A percentile compares a stretch with the other conserved stretches of the same genome.
Conservation (phyloP, 2,329 filamentous ascomycete genomes). For the Xylaria sp. region DNA sequence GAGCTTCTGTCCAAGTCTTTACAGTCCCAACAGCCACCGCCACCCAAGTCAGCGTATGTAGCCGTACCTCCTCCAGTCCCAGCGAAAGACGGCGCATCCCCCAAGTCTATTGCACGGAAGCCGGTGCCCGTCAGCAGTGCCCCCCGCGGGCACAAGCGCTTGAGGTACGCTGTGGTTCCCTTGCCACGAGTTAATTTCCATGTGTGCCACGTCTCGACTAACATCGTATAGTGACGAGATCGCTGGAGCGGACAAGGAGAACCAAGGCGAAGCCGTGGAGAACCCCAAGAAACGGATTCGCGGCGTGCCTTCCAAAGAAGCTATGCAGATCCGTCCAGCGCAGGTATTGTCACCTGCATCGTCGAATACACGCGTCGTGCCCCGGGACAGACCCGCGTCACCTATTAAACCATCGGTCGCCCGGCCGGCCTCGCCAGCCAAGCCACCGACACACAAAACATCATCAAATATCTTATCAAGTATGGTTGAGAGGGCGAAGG, state of each 20-base stretch:
- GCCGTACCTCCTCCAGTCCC: slow-evolving; percentile 50
- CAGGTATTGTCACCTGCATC: slow-evolving; percentile 81
- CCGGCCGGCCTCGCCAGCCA: slow-evolving; percentile 38
- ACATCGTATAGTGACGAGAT: slow-evolving; percentile 60
- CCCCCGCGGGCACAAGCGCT: slow-evolving; percentile 48
- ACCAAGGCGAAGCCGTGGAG: slow-evolving; percentile 60
- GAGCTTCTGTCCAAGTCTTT: slow-evolving; percentile 66
- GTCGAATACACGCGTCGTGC: slow-evolving; percentile 73
- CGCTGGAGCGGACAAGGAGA: slow-evolving; percentile 74
- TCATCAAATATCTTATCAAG: slow-evolving; percentile 51
- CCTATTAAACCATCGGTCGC: slow-evolving; percentile 59
- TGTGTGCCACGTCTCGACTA: slow-evolving; percentile 20
- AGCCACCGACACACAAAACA: slow-evolving; percentile 43
- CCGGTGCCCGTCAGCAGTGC: slow-evolving; percentile 34
- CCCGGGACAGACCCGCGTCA: slow-evolving; percentile 52
- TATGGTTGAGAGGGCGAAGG: slow-evolving; percentile 65
- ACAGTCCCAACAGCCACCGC: slow-evolving; percentile 45
- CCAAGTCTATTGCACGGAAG: slow-evolving; percentile 41
- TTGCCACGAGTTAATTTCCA: slow-evolving; percentile 5
- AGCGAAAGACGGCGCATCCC: slow-evolving; percentile 50
- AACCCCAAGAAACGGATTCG: slow-evolving; percentile 71
- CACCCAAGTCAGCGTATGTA: slow-evolving; percentile 30
- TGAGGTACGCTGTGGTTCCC: slow-evolving; percentile 48
- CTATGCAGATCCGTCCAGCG: slow-evolving; percentile 47
- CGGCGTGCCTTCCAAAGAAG: slow-evolving; percentile 44